Base-by-base conservation (phyloP, 2,329 filamentous ascomycete genomes). In the Nakataea oryzae region DNA sequence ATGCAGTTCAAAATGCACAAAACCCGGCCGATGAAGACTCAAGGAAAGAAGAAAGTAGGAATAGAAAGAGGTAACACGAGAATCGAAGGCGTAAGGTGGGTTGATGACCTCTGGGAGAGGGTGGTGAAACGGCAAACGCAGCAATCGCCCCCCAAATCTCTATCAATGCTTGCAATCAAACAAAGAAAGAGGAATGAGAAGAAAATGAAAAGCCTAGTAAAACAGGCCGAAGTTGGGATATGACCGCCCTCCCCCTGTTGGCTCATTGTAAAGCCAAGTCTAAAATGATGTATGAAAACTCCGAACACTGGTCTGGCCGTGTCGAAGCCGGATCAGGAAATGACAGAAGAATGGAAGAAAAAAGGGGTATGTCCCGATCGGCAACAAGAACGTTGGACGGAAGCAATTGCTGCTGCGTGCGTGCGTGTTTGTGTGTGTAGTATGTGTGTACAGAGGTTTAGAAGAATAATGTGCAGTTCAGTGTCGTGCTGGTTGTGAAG, bases 81-180 rank as follows among this genome's bases (percentile, higher is more conserved):
- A 50, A 50, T 24, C 41, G 41, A 50, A 50, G 21, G 41, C 41
- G 41, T 21, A 47, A 47, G 34, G 34, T 47, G 21, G 41, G 27
- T 34, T 12, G 60, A 58, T 3, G 29, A 50, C 21, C 41, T 50
- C 41, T 50, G 7, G n/a, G 41, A 24, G 41, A 4, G 41, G 21
- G 21, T 50, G 21, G 41, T 50, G 41, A 50, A 50, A n/a, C 21
- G 3, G 41, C 41, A 50, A 50, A 50, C 41, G 41, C 21, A 50
- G 41, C 41, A 50, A 50, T 50, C 21, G 21, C 41, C 41, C 41
- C 21, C 30, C n/a, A n/a, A 54, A 60, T 58, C 56, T 54, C 50
- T 50, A 50, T 58, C n/a, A 13, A 58, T 67, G 61, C 69, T 65
- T 72, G 74, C 64, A 72, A 72, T 64, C 74, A 70, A 59, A 76